These are phyloP conservation scores for Pisolithus sp. DNA, from an alignment of 768 basidiomycete genomes.

Conservation along the genomic window DNA sequence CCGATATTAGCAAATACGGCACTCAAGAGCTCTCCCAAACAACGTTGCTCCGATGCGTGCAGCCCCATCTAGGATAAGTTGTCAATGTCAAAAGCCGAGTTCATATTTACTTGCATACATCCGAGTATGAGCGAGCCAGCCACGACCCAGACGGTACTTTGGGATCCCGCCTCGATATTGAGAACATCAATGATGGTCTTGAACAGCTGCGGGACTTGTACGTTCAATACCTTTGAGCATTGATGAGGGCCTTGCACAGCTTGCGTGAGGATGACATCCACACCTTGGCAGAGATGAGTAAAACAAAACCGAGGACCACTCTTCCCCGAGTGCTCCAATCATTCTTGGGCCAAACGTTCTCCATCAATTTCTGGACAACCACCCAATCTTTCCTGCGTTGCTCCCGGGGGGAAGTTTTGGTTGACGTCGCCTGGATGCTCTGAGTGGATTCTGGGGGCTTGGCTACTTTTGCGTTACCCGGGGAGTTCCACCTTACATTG, in stretches of 20 bases:
- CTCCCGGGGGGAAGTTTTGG: conserved; percentile 25
- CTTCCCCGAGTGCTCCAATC: conserved; percentile 78
- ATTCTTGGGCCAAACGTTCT: conserved; percentile 87
- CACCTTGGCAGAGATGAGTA: conserved; percentile 86
- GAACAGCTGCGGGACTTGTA: conserved; percentile 97
- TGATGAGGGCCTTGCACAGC: background rate
- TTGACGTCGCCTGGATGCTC: conserved; percentile 3
- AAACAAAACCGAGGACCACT: conserved; percentile 73
- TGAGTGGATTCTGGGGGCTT: conserved; percentile 1
- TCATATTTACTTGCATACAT: conserved; percentile 50
- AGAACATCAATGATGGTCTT: conserved; percentile 86
- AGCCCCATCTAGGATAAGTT: conserved; percentile 60
- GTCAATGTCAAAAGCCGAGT: conserved; percentile 1
- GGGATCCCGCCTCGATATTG: conserved; percentile 71
- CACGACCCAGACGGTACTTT: conserved; percentile 82
- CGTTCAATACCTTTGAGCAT: conserved; percentile 71
- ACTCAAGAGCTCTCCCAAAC: conserved; percentile 87
- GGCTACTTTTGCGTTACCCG: background rate
- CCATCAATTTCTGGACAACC: conserved; percentile 76
- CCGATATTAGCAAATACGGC: conserved; percentile 96
- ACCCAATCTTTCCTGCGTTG: conserved; percentile 80
- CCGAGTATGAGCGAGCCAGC: conserved; percentile 87
- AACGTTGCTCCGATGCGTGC: conserved; percentile 87
- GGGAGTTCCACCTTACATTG: conserved; percentile 5
- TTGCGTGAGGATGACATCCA: conserved; percentile 7